phyloP scores from a whole-genome alignment of 148 eudicot genomes.

The Spergularia bocconei region DNA sequence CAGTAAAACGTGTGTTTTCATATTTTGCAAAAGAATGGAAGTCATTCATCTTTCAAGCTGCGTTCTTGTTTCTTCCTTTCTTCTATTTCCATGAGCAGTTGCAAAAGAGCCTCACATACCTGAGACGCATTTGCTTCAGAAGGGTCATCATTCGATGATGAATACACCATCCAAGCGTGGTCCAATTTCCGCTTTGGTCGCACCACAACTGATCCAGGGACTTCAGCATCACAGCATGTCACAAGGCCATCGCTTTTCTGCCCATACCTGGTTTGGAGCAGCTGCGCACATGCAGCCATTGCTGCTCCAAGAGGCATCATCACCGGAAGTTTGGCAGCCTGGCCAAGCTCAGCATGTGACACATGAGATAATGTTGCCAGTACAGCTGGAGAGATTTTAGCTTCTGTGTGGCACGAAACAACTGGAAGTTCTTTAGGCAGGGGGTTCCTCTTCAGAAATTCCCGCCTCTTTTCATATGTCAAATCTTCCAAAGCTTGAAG shows the following conservation, averaged over 20 bases:
- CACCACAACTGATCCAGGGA: conserved; percentile 93
- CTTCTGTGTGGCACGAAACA: conserved; percentile 84
- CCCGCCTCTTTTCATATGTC: conserved; percentile 76
- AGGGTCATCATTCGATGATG: conserved; percentile 66
- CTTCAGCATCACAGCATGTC: conserved; percentile 93
- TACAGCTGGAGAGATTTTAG: conserved; percentile 84
- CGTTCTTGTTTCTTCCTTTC: conserved; percentile 43
- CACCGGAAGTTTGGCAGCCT: conserved; percentile 74
- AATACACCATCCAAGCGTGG: conserved; percentile 98
- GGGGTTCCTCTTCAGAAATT: conserved; percentile 61
- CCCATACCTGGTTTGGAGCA: conserved; percentile 76
- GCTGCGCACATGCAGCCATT: conserved; percentile 95
- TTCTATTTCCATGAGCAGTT: conserved; percentile 74
- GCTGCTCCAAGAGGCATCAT: conserved; percentile 90
- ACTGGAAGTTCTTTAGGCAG: conserved; percentile 80
- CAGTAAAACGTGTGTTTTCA: not conserved
- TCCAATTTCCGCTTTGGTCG: conserved; percentile 77
- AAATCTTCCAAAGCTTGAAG: conserved; percentile 91
- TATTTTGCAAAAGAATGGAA: not conserved
- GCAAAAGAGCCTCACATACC: conserved; percentile 86
- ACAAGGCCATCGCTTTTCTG: conserved; percentile 97
- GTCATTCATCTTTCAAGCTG: conserved; percentile 50
- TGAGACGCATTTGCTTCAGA: conserved; percentile 80
- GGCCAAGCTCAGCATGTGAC: conserved; percentile 87
- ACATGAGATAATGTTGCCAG: conserved; percentile 86